Evolutionary conservation across 1,284 basidiomycete species (phyloP), one percentile per base, ranked within the genome.

Genomic region (Ceratobasidium sp.): DNA sequence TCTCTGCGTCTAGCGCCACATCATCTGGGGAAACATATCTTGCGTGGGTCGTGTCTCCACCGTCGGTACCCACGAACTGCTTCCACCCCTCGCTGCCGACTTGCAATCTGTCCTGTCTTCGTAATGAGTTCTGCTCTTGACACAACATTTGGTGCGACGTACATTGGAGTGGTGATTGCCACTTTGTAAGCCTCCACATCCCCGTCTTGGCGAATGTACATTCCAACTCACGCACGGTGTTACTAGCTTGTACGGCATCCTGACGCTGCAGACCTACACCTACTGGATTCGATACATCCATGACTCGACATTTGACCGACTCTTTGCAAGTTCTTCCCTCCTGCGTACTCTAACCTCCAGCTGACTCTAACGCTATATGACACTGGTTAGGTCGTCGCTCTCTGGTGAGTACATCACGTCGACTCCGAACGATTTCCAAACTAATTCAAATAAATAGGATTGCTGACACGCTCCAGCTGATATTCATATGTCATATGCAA

Each of bases 181-280:
- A 58, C 54, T 5, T 70, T 70, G 66, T 70, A 58, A 23, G 67
- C 64, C 16, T 41, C 28, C 52, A n/a, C 52, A 43, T 57, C 52
- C 23, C 52, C 21, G 54, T 18, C 55, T 9, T 11, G 35, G 11
- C 6, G 4, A 38, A 38, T 11, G 35, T 38, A 38, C 35, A 38
- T 11, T 30, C 23, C 30, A 28, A 55, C 30, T 23, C 16, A 16
- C 13, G 4, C 47, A 6, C 30, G n/a, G 23, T 30, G 26, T 23
- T 43, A 23, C 2, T 41, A 70, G 66, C 54, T 28, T 70, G 9
- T 70, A 70, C 30, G 66, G 66, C 7, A 70, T 70, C 28, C 38
- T 70, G 26, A 70, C 66, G 18, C 54, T 70, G 1, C 66, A 70
- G 55, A 70, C 66, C 2, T 70, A 70, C 28, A 70, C 47, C 28